These are phyloP conservation scores for Saussurea involucrata DNA, from an alignment of 129 eudicot species.

Conservation along the genomic window DNA sequence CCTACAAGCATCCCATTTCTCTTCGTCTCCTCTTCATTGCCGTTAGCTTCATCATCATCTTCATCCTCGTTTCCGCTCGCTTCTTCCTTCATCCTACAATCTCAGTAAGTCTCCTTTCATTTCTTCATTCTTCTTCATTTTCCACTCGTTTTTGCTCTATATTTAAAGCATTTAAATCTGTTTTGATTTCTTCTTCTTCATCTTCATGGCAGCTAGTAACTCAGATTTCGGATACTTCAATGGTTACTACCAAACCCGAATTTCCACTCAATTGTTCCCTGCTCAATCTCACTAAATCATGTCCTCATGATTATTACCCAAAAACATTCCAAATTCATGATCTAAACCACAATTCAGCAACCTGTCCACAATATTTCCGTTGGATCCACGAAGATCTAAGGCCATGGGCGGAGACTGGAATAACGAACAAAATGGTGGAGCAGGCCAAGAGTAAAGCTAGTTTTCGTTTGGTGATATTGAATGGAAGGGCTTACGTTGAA, in stretches of 20 bases:
- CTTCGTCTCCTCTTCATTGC: conserved; percentile 21
- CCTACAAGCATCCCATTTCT: conserved; percentile 1
- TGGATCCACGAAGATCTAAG: conserved; percentile 78
- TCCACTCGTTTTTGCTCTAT: background rate
- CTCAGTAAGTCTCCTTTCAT: background rate
- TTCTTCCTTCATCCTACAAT: background rate
- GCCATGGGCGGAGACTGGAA: conserved; percentile 83
- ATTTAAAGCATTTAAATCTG: background rate
- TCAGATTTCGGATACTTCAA: conserved; percentile 6
- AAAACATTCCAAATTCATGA: conserved; percentile 22
- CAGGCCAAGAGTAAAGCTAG: conserved; percentile 53
- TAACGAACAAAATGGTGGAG: conserved; percentile 62
- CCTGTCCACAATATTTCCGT: conserved; percentile 79
- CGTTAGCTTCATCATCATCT: conserved; percentile 21
- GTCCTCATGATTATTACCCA: conserved; percentile 67
- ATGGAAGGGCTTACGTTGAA: conserved; percentile 70
- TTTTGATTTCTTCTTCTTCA: background rate
- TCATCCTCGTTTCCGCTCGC: conserved; percentile 17
- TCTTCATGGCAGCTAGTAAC: conserved; percentile 30
- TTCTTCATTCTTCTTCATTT: background rate
- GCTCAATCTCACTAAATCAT: conserved; percentile 34
- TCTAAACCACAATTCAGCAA: conserved; percentile 9
- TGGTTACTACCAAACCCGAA: conserved; percentile 15
- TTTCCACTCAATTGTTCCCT: conserved; percentile 50
- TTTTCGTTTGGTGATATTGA: conserved; percentile 61